A percentile compares a stretch with the other conserved stretches of the same genome.
Evolutionary conservation across 2,329 filamentous ascomycete species (phyloP).

Genomic region (Claviceps sp.): DNA sequence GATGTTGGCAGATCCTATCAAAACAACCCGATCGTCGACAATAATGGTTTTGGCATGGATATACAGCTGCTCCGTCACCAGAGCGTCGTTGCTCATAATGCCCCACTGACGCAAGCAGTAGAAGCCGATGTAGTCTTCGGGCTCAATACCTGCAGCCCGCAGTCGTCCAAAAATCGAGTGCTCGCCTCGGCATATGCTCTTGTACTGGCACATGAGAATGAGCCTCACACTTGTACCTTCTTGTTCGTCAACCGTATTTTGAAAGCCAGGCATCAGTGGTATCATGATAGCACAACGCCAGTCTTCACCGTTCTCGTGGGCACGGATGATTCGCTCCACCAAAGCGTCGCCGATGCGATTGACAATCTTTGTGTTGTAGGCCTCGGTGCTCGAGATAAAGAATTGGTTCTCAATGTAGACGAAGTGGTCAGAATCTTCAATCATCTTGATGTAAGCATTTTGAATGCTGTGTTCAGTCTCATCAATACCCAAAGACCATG

Average conservation of each 20-base stretch:
- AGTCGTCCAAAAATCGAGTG: slow-evolving; percentile 84
- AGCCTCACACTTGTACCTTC: slow-evolving; percentile 88
- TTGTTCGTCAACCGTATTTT: slow-evolving; percentile 87
- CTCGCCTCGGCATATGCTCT: slow-evolving; percentile 87
- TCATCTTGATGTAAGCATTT: slow-evolving; percentile 88
- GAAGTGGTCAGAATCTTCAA: slow-evolving; percentile 89
- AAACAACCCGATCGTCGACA: slow-evolving; percentile 80
- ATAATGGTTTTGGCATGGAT: slow-evolving; percentile 97
- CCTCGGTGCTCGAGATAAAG: slow-evolving; percentile 86
- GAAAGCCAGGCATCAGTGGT: slow-evolving; percentile 94
- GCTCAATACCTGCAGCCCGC: slow-evolving; percentile 67
- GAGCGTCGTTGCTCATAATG: slow-evolving; percentile 67
- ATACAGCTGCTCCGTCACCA: slow-evolving; percentile 93
- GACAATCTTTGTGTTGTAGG: slow-evolving; percentile 73
- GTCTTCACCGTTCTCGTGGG: slow-evolving; percentile 68
- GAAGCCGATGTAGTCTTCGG: slow-evolving; percentile 91
- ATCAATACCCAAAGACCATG: slow-evolving; percentile 85
- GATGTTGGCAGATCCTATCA: slow-evolving; percentile 97
- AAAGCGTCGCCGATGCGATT: slow-evolving; percentile 92
- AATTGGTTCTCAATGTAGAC: slow-evolving; percentile 99
- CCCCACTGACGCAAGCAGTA: slow-evolving; percentile 90
- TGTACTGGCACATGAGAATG: slow-evolving; percentile 95
- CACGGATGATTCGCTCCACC: slow-evolving; percentile 79
- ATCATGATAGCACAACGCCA: slow-evolving; percentile 88
- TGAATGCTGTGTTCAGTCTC: slow-evolving; percentile 89